phyloP scores from a whole-genome alignment of 2,329 filamentous ascomycete genomes.

The Neodidymelliopsis sp. region DNA sequence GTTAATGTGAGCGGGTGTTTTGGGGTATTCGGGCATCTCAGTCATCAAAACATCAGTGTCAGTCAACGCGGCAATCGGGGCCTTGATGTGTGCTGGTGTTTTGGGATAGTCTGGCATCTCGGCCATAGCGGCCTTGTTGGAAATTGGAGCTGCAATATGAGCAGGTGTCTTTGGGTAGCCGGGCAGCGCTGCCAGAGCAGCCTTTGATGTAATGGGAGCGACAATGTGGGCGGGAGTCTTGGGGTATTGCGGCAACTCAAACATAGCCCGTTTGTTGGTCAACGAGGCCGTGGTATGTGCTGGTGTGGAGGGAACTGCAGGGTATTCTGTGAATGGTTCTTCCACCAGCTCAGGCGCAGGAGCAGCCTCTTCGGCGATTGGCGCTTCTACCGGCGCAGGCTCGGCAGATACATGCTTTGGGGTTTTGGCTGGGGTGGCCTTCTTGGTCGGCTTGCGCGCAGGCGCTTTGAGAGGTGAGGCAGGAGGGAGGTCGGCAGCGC shows the following conservation, averaged over 20 bases:
- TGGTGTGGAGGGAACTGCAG: constrained; percentile 28
- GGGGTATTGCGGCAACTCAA: constrained; percentile 29
- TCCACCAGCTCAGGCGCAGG: constrained; percentile 21
- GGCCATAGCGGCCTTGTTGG: constrained; percentile 23
- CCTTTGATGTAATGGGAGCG: constrained; percentile 24
- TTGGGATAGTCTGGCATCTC: constrained; percentile 34
- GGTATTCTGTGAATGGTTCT: constrained; percentile 34
- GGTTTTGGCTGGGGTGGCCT: constrained; percentile 21
- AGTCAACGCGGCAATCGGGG: constrained; percentile 7
- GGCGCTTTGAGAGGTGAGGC: constrained; percentile 38
- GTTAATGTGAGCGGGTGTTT: constrained; percentile 27
- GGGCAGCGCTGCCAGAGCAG: constrained; percentile 28
- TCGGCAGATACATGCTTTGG: constrained; percentile 13
- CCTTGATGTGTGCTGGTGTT: constrained; percentile 28
- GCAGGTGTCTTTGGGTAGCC: constrained; percentile 36
- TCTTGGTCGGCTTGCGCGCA: constrained; percentile 36
- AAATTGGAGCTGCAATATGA: constrained; percentile 30
- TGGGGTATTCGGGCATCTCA: constrained; percentile 26
- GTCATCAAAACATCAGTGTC: constrained; percentile 15
- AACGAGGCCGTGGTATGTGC: constrained; percentile 24
- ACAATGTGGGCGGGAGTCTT: constrained; percentile 34
- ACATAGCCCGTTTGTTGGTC: constrained; percentile 21
- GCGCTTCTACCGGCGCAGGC: not conserved
- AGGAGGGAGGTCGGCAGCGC: constrained; percentile 22
- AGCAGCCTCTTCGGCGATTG: not conserved